Evolutionary conservation across 176 grass and related monocot species (phyloP), one percentile per base, ranked within the genome.

Genomic region (Oryza meyeriana): DNA sequence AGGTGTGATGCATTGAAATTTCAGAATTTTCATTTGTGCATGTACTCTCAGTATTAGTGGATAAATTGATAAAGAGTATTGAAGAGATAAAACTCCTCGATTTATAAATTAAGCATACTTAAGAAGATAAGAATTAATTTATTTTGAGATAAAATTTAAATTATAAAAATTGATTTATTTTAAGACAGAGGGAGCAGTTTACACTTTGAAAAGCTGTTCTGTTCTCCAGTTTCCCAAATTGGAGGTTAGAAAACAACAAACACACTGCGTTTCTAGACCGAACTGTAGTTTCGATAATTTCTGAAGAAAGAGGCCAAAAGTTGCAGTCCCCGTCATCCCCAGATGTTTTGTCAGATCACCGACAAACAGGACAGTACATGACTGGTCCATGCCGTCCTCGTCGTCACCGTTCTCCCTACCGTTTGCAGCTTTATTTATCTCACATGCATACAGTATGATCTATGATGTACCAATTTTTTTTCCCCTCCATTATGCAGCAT

Each of bases 401-500:
- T 52, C 26, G 17, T 48, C 72, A 69, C 58, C 34, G 32, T 61
- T 24, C 66, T 57, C 42, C 33, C 36, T 4, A 39, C n/a, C 16
- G 38, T 39, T n/a, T 55, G 18, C 59, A 4, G 26, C 6, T 25
- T 50, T 11, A 73, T 70, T 70, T 20, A 25, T 81, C 34, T 40
- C 26, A 5, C 20, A 26, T 10, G 8, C 59, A 69, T 24, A 1
- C 40, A 32, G 76, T 31, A 82, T 44, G 64, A 25, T 11, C 27
- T 76, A 38, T 44, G 64, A 25, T 11, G 32, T 76, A 38, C 25
- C 18, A n/a, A n/a, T n/a, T 71, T 41, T 41, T 25, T 22, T 2
- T 59, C 55, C 0, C 6, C 18, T 76, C 1, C 4, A 59, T 25
- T 9, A 25, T 84, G 1, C 77, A 97, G 92, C 88, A 5, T 94